phyloP scores from a whole-genome alignment of 345 rosid species.

The Eutrema yunnanense region DNA sequence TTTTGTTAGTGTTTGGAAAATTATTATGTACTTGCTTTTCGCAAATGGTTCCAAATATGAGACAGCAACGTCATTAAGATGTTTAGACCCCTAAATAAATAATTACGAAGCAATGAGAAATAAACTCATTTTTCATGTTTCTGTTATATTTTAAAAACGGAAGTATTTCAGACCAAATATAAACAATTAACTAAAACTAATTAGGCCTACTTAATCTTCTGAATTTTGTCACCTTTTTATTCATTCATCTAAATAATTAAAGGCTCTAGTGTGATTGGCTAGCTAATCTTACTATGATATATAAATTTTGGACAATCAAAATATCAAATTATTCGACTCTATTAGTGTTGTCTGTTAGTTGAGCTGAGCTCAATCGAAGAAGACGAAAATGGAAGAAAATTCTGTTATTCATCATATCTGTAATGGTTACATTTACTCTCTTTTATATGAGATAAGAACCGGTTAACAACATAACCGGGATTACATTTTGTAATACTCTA shows the following conservation, averaged over 20 bases:
- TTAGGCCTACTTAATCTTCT: neutral
- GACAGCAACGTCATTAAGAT: slow-evolving; percentile 4
- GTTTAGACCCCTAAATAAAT: neutral
- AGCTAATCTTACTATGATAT: neutral
- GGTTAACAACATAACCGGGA: too few relatives aligned
- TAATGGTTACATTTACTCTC: too few relatives aligned
- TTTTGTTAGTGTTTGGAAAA: neutral
- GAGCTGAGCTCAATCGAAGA: too few relatives aligned
- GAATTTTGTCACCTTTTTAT: neutral
- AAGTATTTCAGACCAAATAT: neutral
- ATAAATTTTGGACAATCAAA: neutral
- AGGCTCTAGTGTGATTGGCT: neutral
- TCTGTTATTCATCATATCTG: too few relatives aligned
- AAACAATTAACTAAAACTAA: neutral
- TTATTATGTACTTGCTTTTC: neutral
- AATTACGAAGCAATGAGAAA: neutral
- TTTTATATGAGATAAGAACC: too few relatives aligned
- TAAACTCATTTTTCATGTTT: neutral
- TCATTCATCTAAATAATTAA: neutral
- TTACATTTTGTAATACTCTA: too few relatives aligned
- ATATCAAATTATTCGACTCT: too few relatives aligned
- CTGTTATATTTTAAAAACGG: neutral
- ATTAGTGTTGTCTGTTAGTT: too few relatives aligned
- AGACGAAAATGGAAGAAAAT: too few relatives aligned
- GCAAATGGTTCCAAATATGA: slow-evolving; percentile 4